Evolutionary conservation across 2,329 filamentous ascomycete species (phyloP).

Genomic region (Cytospora schulzeri): DNA sequence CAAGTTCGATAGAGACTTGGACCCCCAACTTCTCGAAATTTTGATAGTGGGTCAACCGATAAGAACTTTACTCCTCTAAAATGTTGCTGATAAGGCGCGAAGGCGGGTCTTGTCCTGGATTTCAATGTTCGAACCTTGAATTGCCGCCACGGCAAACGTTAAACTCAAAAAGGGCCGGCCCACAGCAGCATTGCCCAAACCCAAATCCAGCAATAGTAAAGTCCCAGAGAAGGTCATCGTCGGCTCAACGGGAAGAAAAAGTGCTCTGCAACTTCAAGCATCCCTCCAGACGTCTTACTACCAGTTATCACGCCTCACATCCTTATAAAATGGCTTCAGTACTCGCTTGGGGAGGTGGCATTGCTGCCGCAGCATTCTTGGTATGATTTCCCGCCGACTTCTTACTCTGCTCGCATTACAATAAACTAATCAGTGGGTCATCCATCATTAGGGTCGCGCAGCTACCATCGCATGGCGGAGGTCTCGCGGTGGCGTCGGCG

Average conservation of each 20-base stretch:
- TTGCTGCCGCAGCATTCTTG: slow-evolving; percentile 67
- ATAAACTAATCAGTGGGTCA: slow-evolving; percentile 15
- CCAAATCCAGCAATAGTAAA: slow-evolving; percentile 5
- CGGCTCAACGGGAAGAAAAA: slow-evolving; percentile 21
- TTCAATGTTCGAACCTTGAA: background rate
- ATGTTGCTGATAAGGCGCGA: slow-evolving; percentile 17
- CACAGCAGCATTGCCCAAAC: no score
- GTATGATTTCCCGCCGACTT: slow-evolving; percentile 39
- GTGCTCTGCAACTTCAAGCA: slow-evolving; percentile 14
- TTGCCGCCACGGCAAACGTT: slow-evolving; percentile 10
- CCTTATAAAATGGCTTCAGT: slow-evolving; percentile 58
- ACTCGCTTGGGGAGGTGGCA: slow-evolving; percentile 60
- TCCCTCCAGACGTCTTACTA: background rate
- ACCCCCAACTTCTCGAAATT: slow-evolving; percentile 22
- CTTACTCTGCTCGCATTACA: background rate
- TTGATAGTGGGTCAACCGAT: slow-evolving; percentile 21
- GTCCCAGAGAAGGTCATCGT: background rate
- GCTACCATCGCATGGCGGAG: slow-evolving; percentile 86
- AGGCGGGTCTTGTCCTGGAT: background rate
- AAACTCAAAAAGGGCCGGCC: no score
- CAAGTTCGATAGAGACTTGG: background rate
- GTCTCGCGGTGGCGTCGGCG: slow-evolving; percentile 75
- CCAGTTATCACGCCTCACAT: slow-evolving; percentile 5
- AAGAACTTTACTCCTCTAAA: background rate
- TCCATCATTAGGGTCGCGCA: slow-evolving; percentile 72